These are phyloP conservation scores for Elaphomyces granulatus DNA, from an alignment of 495 filamentous ascomycete genomes.

Conservation along the genomic window DNA sequence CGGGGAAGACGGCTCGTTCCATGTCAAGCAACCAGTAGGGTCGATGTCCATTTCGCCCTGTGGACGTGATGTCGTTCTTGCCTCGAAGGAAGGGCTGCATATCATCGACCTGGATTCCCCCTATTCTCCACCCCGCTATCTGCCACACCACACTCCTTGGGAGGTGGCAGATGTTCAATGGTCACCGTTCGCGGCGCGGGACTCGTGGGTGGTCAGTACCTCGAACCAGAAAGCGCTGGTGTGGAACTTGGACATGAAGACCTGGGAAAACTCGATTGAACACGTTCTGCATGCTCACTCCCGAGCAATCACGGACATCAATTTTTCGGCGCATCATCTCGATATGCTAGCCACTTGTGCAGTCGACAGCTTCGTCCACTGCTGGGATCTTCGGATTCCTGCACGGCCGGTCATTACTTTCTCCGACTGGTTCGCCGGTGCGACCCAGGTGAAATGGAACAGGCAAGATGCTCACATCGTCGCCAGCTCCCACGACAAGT, in stretches of 20 bases:
- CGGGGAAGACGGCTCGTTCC: slow-evolving; percentile 67
- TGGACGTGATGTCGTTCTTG: slow-evolving; percentile 82
- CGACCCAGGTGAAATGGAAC: slow-evolving; percentile 94
- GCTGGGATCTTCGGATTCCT: slow-evolving; percentile 76
- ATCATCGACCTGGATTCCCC: slow-evolving; percentile 90
- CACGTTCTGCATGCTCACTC: slow-evolving; percentile 81
- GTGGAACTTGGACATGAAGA: slow-evolving; percentile 75
- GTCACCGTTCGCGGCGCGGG: slow-evolving; percentile 80
- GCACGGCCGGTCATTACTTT: slow-evolving; percentile 65
- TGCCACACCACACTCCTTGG: slow-evolving; percentile 82
- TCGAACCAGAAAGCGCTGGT: slow-evolving; percentile 91
- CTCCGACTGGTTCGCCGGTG: slow-evolving; percentile 89
- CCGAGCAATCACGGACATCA: slow-evolving; percentile 89
- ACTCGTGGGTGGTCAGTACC: slow-evolving; percentile 88
- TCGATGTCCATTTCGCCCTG: slow-evolving; percentile 83
- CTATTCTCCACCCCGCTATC: slow-evolving; percentile 72
- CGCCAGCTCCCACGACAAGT: slow-evolving; percentile 80
- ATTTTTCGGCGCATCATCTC: slow-evolving; percentile 86
- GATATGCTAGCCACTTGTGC: slow-evolving; percentile 82
- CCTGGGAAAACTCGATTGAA: slow-evolving; percentile 64
- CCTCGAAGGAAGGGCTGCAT: slow-evolving; percentile 72
- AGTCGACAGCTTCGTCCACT: slow-evolving; percentile 86
- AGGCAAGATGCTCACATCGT: slow-evolving; percentile 71
- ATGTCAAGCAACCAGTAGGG: slow-evolving; percentile 63
- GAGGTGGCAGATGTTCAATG: slow-evolving; percentile 97